phyloP scores from a whole-genome alignment of 345 rosid genomes.

The Eucalyptus cladocalyx region DNA sequence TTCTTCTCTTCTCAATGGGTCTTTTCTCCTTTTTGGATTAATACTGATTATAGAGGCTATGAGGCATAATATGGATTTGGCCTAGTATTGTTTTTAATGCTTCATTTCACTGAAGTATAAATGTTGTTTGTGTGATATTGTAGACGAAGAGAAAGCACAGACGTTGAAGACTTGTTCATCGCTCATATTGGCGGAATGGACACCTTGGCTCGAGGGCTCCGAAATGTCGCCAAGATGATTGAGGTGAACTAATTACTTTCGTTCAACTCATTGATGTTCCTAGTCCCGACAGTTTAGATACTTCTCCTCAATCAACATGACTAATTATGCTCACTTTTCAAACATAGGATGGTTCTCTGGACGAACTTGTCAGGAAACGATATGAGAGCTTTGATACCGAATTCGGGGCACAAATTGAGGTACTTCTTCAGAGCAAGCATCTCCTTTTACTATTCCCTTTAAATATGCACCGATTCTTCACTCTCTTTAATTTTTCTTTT shows the following conservation, averaged over 20 bases:
- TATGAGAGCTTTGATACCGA: conserved; percentile 76
- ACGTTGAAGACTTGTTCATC: conserved; percentile 89
- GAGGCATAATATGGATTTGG: neutral
- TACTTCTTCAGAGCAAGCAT: neutral
- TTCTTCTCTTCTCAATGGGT: neutral
- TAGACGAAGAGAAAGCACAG: conserved; percentile 97
- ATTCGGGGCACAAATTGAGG: conserved; percentile 65
- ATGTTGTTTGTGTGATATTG: neutral
- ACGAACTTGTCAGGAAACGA: conserved; percentile 53
- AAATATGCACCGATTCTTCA: neutral
- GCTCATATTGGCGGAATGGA: conserved; percentile 94
- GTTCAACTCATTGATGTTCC: neutral
- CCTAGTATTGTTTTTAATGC: neutral
- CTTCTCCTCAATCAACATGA: neutral
- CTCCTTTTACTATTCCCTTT: neutral
- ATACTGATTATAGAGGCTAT: neutral
- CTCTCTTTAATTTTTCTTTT: neutral
- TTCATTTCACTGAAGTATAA: neutral
- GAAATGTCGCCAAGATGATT: conserved; percentile 74
- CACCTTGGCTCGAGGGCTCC: conserved; percentile 90
- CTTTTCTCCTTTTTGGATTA: neutral
- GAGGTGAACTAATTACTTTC: conserved; percentile 26
- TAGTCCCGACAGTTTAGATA: neutral
- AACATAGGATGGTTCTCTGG: conserved; percentile 60
- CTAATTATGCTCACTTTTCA: neutral